Evolutionary conservation across 495 filamentous ascomycete species (phyloP), one percentile per base, ranked within the genome.

Genomic region (Podospora pseudocomata): DNA sequence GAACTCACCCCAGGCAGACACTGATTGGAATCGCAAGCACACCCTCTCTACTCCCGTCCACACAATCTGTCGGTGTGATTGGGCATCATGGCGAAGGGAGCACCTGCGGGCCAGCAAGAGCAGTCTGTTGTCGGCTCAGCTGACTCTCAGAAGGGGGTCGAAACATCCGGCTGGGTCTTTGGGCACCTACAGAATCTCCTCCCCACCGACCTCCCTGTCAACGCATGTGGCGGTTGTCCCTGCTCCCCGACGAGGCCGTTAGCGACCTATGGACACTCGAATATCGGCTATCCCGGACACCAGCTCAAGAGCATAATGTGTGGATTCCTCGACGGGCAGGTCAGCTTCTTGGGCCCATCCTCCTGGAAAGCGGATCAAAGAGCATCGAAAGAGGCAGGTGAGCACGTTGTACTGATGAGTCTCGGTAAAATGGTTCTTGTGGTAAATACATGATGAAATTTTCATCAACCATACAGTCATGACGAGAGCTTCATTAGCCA

Each of bases 401-500:
- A 16, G 39, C 39, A 1, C 39, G 39, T 11, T n/a, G 23, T 23
- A 58, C 55, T 5, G n/a, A 58, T 19, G 55, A n/a, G 16, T 26
- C n/a, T 20, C 9, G 55, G 55, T 26, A 4, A 20, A 2, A n/a
- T 26, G 18, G 18, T 58, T 58, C 11, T 5, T 23, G n/a, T 58
- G 55, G 23, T 15, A 26, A 19, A 58, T 20, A 58, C 23, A 20
- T 20, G 55, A 58, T 58, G n/a, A 20, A 20, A 1, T 9, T 58
- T 66, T 70, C 67, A 73, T 71, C 69, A 71, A 67, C 67, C 72
- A 65, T 74, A 72, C 72, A 74, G 62, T 74, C 72, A 72, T 74
- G 18, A 58, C 55, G 34, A 32, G 4, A 74, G 57, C 65, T 60
- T 72, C 70, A 70, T 73, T 30, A 70, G 60, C 65, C 67, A 32